phyloP scores from a whole-genome alignment of 306 rosid genomes.

The Prosopis cineraria region DNA sequence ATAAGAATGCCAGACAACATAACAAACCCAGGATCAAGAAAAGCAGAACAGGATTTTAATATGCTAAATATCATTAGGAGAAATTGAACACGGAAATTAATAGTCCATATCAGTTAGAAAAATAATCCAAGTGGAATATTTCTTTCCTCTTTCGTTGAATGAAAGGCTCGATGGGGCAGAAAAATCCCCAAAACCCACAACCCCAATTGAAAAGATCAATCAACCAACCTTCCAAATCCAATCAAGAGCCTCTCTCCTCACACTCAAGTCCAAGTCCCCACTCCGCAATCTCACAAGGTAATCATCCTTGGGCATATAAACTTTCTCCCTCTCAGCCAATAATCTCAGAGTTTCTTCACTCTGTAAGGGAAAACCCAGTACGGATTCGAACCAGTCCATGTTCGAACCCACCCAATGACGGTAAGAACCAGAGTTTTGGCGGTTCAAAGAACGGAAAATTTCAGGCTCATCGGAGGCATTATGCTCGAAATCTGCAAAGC shows the following conservation, averaged over 20 bases:
- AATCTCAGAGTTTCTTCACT: slow-evolving; percentile 49
- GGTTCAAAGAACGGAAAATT: slow-evolving; percentile 39
- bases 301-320: slow-evolving; percentile 62
- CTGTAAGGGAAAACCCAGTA: slow-evolving; percentile 40
- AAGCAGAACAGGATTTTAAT: not conserved
- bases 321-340: slow-evolving; percentile 62
- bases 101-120: not conserved
- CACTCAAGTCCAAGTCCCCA: slow-evolving; percentile 64
- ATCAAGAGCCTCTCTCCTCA: slow-evolving; percentile 70
- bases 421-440: slow-evolving; percentile 26
- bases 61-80: not conserved
- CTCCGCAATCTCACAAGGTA: slow-evolving; percentile 61
- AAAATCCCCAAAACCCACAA: slow-evolving; percentile 21
- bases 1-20: slow-evolving; percentile 12
- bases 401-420: slow-evolving; percentile 34
- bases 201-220: slow-evolving; percentile 27
- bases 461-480: slow-evolving; percentile 37
- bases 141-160: slow-evolving; percentile 12
- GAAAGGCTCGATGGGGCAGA: not conserved
- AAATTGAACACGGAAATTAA: slow-evolving; percentile 1
- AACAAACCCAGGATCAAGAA: not conserved
- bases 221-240: slow-evolving; percentile 79
- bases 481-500: slow-evolving; percentile 51
- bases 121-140: not conserved
- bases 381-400: slow-evolving; percentile 40